These are phyloP conservation scores for Rhizopus arrhizus DNA, from an alignment of 371 early-diverging fungal genomes.

Conservation along the genomic window DNA sequence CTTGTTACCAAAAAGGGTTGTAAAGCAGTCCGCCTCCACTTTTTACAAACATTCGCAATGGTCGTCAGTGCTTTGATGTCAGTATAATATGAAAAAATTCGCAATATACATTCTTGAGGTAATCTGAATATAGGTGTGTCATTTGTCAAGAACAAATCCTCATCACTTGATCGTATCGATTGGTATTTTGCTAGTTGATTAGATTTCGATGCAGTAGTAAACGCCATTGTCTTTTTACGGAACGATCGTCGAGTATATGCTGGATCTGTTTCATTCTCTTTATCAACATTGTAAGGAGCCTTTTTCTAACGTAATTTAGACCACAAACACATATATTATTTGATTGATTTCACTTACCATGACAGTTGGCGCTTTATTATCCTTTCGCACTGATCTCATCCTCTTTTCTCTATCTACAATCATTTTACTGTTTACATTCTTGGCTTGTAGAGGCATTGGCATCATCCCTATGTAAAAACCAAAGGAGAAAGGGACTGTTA, in stretches of 20 bases:
- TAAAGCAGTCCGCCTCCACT: not conserved
- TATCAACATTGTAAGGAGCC: no score
- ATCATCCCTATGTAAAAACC: not conserved
- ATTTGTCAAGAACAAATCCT: not conserved
- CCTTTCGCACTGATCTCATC: not conserved
- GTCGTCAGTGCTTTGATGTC: not conserved
- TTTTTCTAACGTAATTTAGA: not conserved
- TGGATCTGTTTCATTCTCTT: not conserved
- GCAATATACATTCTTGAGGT: conserved; percentile 10
- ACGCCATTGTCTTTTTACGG: not conserved
- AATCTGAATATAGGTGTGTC: conserved; percentile 4
- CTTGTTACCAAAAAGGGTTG: conserved; percentile 5
- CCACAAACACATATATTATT: not conserved
- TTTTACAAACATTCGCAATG: conserved; percentile 5
- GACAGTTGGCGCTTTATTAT: not conserved
- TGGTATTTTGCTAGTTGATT: not conserved
- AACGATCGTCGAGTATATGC: not conserved
- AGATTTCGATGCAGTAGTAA: not conserved
- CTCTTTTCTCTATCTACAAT: not conserved
- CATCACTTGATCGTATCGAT: not conserved
- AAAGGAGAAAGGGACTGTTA: no score
- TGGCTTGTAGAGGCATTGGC: not conserved
- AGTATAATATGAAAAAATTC: conserved; percentile 3
- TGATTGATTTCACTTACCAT: not conserved
- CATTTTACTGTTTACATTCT: not conserved